A percentile compares a stretch with the other conserved stretches of the same genome.
phyloP scores from a whole-genome alignment of 805 yeast species.

The Wickerhamiella shivajii region DNA sequence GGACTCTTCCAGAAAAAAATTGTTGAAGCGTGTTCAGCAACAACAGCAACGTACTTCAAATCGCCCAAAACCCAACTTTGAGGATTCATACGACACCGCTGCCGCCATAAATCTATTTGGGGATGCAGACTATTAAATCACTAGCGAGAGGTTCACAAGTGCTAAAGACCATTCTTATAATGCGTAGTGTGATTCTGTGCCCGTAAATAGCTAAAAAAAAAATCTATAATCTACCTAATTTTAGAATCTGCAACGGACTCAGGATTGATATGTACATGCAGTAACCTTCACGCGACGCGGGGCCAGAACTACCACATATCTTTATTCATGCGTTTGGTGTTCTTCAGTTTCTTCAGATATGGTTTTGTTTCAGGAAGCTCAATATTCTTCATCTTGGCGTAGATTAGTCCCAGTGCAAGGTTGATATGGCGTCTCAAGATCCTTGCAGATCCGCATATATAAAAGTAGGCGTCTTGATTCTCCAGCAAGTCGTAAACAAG shows the following conservation, averaged over 20 bases:
- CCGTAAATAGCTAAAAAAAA: neutral
- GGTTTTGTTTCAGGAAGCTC: slow-evolving; percentile 9
- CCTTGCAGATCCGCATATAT: slow-evolving; percentile 16
- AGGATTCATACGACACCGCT: slow-evolving; percentile 17
- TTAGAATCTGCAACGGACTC: too few relatives aligned
- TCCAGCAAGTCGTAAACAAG: slow-evolving; percentile 10
- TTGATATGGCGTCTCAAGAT: slow-evolving; percentile 12
- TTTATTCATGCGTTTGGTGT: slow-evolving; percentile 20
- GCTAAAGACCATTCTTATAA: neutral
- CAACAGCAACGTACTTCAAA: slow-evolving; percentile 16
- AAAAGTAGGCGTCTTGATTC: slow-evolving; percentile 12
- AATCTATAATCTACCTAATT: too few relatives aligned
- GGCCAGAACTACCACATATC: slow-evolving; percentile 51
- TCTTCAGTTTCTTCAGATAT: slow-evolving; percentile 17
- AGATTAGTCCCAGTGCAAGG: slow-evolving; percentile 8
- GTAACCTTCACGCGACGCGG: too few relatives aligned
- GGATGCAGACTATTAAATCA: too few relatives aligned
- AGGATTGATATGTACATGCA: too few relatives aligned
- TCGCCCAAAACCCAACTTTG: slow-evolving; percentile 11
- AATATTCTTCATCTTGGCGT: slow-evolving; percentile 9
- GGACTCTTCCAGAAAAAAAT: slow-evolving; percentile 24
- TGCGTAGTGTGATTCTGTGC: neutral
- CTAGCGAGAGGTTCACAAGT: too few relatives aligned
- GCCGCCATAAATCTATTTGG: slow-evolving; percentile 19
- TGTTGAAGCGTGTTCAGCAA: slow-evolving; percentile 15